Conservation (phyloP, 2,329 filamentous ascomycete genomes). For the Madurella fahalii region DNA sequence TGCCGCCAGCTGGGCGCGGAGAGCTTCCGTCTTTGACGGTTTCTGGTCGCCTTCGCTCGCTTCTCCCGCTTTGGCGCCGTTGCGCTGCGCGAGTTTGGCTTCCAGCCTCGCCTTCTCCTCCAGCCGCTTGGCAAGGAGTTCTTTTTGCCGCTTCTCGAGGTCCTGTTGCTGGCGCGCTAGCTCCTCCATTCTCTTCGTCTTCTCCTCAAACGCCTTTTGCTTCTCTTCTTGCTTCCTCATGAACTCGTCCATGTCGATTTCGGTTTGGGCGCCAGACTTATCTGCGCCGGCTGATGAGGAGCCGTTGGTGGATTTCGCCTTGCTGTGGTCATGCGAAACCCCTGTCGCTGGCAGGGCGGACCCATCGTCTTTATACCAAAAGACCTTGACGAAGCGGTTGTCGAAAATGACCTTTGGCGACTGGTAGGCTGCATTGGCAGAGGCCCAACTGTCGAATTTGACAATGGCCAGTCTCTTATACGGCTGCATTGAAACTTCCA, state of each 20-base stretch:
- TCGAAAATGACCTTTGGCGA: conserved; percentile 80
- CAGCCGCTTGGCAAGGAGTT: conserved; percentile 58
- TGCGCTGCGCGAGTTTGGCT: conserved; percentile 50
- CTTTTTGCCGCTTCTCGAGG: conserved; percentile 60
- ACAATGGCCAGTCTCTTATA: conserved; percentile 66
- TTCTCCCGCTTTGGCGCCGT: conserved; percentile 17
- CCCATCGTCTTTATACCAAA: conserved; percentile 62
- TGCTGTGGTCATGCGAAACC: conserved; percentile 28
- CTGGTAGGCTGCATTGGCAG: conserved; percentile 66
- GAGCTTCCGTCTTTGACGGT: conserved; percentile 48
- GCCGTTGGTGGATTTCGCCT: conserved; percentile 22
- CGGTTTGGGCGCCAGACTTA: conserved; percentile 38
- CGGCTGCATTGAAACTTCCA: conserved; percentile 60
- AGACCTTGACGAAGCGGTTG: conserved; percentile 81
- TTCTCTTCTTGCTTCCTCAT: conserved; percentile 65
- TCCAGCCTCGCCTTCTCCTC: conserved; percentile 60
- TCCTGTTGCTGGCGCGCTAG: conserved; percentile 59
- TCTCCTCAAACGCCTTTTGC: conserved; percentile 65
- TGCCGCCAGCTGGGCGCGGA: conserved; percentile 69
- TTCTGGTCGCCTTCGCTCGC: conserved; percentile 24
- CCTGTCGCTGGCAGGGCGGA: conserved; percentile 32
- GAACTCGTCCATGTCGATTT: conserved; percentile 68
- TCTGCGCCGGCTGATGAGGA: conserved; percentile 1
- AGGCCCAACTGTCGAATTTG: conserved; percentile 61
- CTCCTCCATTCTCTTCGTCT: conserved; percentile 57